These are phyloP conservation scores for Thraustochytrium sp. DNA, from an alignment of 352 stramenopile genomes.

Conservation along the genomic window DNA sequence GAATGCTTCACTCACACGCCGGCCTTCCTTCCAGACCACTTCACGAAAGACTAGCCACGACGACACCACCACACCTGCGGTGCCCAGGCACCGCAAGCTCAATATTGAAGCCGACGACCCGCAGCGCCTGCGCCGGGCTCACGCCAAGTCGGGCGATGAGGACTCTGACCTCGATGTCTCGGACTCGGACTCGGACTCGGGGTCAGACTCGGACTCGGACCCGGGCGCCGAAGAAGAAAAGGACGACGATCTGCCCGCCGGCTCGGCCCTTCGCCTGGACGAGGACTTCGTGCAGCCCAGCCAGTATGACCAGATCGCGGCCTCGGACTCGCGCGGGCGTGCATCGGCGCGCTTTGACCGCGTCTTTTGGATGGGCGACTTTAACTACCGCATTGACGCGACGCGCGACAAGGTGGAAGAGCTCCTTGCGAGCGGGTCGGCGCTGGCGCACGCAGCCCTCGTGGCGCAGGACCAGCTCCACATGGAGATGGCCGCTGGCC, in stretches of 20 bases:
- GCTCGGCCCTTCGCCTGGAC: neutral
- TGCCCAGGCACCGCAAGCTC: too few relatives aligned
- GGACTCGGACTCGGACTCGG: neutral
- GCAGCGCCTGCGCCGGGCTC: too few relatives aligned
- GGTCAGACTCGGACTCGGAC: neutral
- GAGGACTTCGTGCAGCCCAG: neutral
- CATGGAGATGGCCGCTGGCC: slow-evolving; percentile 65
- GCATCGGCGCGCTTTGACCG: slow-evolving; percentile 63
- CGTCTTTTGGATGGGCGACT: slow-evolving; percentile 85
- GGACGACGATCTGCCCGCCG: neutral
- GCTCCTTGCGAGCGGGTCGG: slow-evolving; percentile 61
- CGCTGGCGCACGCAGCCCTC: slow-evolving; percentile 59
- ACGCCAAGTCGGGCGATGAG: neutral
- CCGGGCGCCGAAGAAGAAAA: neutral
- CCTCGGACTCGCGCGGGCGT: neutral
- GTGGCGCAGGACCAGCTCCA: slow-evolving; percentile 83
- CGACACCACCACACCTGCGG: too few relatives aligned
- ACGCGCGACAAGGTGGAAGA: slow-evolving; percentile 76
- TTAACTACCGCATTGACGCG: slow-evolving; percentile 87
- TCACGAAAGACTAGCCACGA: neutral
- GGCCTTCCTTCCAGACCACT: neutral
- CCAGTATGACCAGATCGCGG: neutral
- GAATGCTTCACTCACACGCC: neutral
- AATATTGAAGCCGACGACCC: too few relatives aligned
- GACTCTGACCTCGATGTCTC: neutral